Evolutionary conservation across 2,329 filamentous ascomycete species (phyloP).

Genomic region (Exophiala oligosperma): DNA sequence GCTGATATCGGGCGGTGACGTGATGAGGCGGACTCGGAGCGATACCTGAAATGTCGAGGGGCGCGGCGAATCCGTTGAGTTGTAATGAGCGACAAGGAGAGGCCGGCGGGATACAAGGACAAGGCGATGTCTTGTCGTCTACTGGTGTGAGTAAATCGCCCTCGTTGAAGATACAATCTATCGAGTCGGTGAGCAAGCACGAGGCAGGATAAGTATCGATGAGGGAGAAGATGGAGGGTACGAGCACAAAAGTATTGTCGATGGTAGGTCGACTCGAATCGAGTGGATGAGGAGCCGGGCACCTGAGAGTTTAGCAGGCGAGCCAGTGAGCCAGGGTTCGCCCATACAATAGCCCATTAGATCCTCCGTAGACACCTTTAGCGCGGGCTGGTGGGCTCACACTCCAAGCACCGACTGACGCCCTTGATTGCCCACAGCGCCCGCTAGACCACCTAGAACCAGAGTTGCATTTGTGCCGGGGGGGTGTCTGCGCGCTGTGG

Average conservation of each 20-base stretch:
- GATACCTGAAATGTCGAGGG: background rate
- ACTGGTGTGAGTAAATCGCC: background rate
- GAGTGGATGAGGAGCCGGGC: background rate
- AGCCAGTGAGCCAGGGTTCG: too few relatives aligned
- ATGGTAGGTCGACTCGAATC: background rate
- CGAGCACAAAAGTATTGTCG: background rate
- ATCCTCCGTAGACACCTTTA: background rate
- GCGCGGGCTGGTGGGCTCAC: background rate
- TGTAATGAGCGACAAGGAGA: constrained; percentile 4
- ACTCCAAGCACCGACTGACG: background rate
- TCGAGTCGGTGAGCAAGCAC: background rate
- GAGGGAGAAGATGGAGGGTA: background rate
- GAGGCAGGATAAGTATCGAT: background rate
- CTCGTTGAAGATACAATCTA: background rate
- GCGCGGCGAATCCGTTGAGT: background rate
- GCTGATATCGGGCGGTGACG: constrained; percentile 6
- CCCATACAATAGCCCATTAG: too few relatives aligned
- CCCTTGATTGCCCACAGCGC: background rate
- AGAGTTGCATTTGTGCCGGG: background rate
- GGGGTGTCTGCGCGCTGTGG: background rate
- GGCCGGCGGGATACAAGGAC: background rate
- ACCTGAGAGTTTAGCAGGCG: too few relatives aligned
- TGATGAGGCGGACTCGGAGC: constrained; percentile 6
- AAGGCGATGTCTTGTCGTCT: background rate
- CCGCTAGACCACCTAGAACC: background rate